These are phyloP conservation scores for Eucalyptus melliodora DNA, from an alignment of 345 rosid species.

Conservation along the genomic window DNA sequence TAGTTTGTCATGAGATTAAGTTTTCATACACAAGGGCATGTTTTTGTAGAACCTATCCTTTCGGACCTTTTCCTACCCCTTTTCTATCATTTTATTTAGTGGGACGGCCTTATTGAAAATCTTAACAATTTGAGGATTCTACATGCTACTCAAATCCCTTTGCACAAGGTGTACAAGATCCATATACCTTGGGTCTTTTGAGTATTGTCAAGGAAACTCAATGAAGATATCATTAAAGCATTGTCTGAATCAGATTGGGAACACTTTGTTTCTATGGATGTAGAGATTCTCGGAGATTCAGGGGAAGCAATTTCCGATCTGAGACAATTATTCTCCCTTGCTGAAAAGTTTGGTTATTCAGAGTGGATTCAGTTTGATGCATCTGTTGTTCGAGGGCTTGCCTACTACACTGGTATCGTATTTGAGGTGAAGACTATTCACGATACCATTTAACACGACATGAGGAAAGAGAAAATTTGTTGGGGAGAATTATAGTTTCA, in stretches of 20 bases:
- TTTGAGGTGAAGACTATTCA: constrained; percentile 63
- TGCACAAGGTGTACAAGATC: not conserved
- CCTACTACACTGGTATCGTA: constrained; percentile 95
- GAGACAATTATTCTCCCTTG: constrained; percentile 69
- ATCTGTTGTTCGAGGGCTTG: constrained; percentile 92
- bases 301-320: constrained; percentile 88
- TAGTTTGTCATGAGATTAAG: not conserved
- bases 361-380: constrained; percentile 98
- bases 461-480: not conserved
- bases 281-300: constrained; percentile 64
- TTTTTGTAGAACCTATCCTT: not conserved
- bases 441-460: not conserved
- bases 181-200: not conserved
- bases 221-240: not conserved
- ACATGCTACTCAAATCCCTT: not conserved
- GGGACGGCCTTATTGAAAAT: not conserved
- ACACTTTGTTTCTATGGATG: not conserved
- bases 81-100: not conserved
- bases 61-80: not conserved
- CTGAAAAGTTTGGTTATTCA: constrained; percentile 81
- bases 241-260: not conserved
- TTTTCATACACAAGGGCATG: not conserved
- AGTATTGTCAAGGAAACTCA: not conserved
- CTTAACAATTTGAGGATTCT: not conserved
- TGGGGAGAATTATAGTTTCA: not conserved